These are phyloP conservation scores for Daldinia vernicosa DNA, from an alignment of 495 filamentous ascomycete genomes.

Conservation along the genomic window DNA sequence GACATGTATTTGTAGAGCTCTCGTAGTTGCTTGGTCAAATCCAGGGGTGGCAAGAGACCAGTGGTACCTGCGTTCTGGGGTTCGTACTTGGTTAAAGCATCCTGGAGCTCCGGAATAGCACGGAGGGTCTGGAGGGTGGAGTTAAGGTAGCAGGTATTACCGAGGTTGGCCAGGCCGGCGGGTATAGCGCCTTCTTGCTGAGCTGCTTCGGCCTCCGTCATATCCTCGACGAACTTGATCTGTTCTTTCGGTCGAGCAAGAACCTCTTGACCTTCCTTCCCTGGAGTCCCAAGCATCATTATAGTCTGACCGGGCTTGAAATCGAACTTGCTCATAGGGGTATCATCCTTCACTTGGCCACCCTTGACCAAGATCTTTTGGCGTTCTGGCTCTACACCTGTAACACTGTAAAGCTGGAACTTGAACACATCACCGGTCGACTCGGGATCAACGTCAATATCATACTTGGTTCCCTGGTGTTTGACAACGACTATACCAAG, in stretches of 20 bases:
- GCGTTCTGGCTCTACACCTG: conserved; percentile 92
- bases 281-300: conserved; percentile 97
- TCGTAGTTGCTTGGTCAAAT: conserved; percentile 81
- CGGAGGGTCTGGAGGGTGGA: conserved; percentile 90
- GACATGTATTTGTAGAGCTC: conserved; percentile 95
- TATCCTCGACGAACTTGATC: conserved; percentile 92
- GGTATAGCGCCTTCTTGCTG: conserved; percentile 83
- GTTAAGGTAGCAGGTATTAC: conserved; percentile 98
- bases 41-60: conserved; percentile 57
- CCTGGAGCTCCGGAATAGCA: conserved; percentile 89
- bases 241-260: conserved; percentile 81
- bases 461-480: conserved; percentile 91
- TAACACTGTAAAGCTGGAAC: conserved; percentile 92
- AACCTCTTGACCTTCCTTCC: conserved; percentile 62
- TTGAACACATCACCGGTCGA: conserved; percentile 93
- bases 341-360: conserved; percentile 94
- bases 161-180: conserved; percentile 89
- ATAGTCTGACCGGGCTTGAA: conserved; percentile 87
- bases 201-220: conserved; percentile 94
- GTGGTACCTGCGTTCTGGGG: conserved; percentile 41
- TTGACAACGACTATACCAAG: conserved; percentile 80
- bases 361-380: conserved; percentile 97
- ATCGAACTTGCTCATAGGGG: conserved; percentile 80
- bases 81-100: conserved; percentile 76
- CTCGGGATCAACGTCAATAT: conserved; percentile 87